Base-by-base conservation (phyloP, 78 protist species). In the Dictyostelium brefeldianum region DNA sequence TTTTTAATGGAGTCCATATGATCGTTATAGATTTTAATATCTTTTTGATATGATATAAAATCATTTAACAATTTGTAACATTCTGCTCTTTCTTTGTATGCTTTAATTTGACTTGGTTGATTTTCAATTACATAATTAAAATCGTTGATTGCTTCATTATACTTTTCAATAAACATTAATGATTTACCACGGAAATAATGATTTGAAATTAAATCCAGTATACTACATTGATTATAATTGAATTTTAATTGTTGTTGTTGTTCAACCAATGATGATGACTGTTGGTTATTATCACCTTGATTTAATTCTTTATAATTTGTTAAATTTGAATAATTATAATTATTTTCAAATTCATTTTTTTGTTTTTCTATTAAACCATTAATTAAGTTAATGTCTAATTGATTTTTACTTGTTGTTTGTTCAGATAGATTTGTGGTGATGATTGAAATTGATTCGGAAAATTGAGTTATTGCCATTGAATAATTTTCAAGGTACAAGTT, bases 21-120 rank as follows among this genome's bases (percentile, higher is more conserved):
- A 3, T 75, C 54, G 10, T 48, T 41, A 27, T 75, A 47, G 6
- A 87, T 50, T 77, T 77, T 59, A 11, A 59, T 4, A 64, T 87
- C 93, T 11, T 77, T 77, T 17, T 41, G 54, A 12, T 67, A 67
- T n/a, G 3, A 25, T 25, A 22, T 51, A 17, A 64, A 22, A 31
- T 64, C 75, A 46, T 84, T 84, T 3, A 47, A 11, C 4, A 5
- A 1, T n/a, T 18, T 67, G n/a, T 62, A 65, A 15, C 64, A 67
- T 29, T 87, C 84, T 1, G 73, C 78, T 87, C 93, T 74, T 51
- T 77, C 84, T 65, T 57, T 22, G 12, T 47, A 87, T 8, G 84
- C 93, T 17, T 74, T 50, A 25, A 77, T 67, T 47, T 70, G 78
- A 8, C 12, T n/a, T 47, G 83, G 79, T 54, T 78, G 50, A 15